Percentiles rank a stretch among this genome's conserved stretches.
Evolutionary conservation across 2,329 filamentous ascomycete species (phyloP).

Genomic region (Xylariaceae sp.): DNA sequence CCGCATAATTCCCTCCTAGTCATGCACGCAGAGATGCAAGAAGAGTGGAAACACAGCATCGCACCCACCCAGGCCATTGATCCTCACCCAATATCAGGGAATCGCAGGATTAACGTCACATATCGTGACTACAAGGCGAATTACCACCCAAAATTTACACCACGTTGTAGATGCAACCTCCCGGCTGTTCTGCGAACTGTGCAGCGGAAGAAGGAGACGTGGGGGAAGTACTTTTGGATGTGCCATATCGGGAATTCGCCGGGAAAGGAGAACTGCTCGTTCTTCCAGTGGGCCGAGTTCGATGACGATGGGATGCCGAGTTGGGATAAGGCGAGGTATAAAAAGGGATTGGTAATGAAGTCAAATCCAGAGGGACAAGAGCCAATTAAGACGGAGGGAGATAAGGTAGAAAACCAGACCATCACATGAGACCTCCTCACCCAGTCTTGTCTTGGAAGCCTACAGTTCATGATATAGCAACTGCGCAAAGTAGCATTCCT

Average conservation of each 20-base stretch:
- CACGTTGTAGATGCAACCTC: slow-evolving; percentile 70
- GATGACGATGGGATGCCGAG: slow-evolving; percentile 79
- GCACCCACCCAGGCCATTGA: slow-evolving; percentile 71
- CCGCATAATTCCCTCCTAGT: slow-evolving; percentile 91
- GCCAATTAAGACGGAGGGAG: too few relatives aligned
- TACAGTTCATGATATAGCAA: too few relatives aligned
- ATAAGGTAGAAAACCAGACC: too few relatives aligned
- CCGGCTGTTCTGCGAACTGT: slow-evolving; percentile 70
- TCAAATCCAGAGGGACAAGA: too few relatives aligned
- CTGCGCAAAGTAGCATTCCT: neutral
- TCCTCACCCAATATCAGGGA: slow-evolving; percentile 78
- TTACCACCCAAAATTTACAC: slow-evolving; percentile 74
- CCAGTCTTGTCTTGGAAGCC: too few relatives aligned
- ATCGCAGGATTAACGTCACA: slow-evolving; percentile 85
- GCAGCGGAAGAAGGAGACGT: slow-evolving; percentile 70
- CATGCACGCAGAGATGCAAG: slow-evolving; percentile 98
- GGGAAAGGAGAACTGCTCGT: slow-evolving; percentile 65
- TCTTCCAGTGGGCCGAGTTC: slow-evolving; percentile 84
- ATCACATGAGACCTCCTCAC: neutral
- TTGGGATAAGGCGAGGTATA: slow-evolving; percentile 43
- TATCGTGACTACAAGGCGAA: slow-evolving; percentile 80
- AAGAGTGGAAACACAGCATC: slow-evolving; percentile 92
- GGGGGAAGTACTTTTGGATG: slow-evolving; percentile 90
- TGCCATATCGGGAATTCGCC: slow-evolving; percentile 74
- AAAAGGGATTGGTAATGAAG: slow-evolving; percentile 6